A percentile compares a stretch with the other conserved stretches of the same genome.
Evolutionary conservation across 768 basidiomycete genomes (phyloP).

Genomic region (Amanita fuliginea): DNA sequence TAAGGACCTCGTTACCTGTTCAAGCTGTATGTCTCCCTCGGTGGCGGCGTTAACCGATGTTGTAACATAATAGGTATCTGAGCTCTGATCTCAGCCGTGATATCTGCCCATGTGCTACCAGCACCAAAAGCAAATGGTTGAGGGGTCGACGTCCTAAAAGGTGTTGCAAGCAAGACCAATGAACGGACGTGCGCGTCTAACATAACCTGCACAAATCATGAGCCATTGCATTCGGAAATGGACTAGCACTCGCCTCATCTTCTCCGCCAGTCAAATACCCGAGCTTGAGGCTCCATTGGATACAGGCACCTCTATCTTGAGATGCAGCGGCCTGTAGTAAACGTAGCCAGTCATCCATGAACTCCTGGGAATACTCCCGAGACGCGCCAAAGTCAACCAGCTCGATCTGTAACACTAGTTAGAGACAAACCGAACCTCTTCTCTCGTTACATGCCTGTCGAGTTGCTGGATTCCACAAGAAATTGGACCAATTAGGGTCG

Average conservation of each 20-base stretch:
- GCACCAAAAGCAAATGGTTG: slow-evolving; percentile 78
- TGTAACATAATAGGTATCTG: slow-evolving; percentile 86
- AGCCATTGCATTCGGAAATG: not conserved
- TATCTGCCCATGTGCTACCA: slow-evolving; percentile 50
- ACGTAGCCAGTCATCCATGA: slow-evolving; percentile 80
- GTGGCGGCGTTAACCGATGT: slow-evolving; percentile 85
- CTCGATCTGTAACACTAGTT: slow-evolving; percentile 40
- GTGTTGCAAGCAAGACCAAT: slow-evolving; percentile 74
- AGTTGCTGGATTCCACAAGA: slow-evolving; percentile 70
- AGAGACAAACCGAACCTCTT: not conserved
- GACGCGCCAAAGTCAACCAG: slow-evolving; percentile 97
- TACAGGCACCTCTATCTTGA: slow-evolving; percentile 57
- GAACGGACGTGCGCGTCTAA: slow-evolving; percentile 77
- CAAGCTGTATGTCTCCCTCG: slow-evolving; percentile 87
- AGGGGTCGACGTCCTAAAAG: slow-evolving; percentile 55
- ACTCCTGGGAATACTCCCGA: slow-evolving; percentile 70
- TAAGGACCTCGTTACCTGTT: slow-evolving; percentile 48
- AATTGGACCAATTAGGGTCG: slow-evolving; percentile 98
- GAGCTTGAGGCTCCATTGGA: slow-evolving; percentile 64
- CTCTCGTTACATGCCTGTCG: slow-evolving; percentile 35
- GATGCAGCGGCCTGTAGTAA: slow-evolving; percentile 74
- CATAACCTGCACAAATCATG: slow-evolving; percentile 49
- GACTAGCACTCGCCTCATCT: slow-evolving; percentile 42
- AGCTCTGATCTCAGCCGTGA: slow-evolving; percentile 67
- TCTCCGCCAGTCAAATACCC: slow-evolving; percentile 90